Evolutionary conservation across 306 rosid species (phyloP).

Genomic region (Trichosanthes cucumerina): DNA sequence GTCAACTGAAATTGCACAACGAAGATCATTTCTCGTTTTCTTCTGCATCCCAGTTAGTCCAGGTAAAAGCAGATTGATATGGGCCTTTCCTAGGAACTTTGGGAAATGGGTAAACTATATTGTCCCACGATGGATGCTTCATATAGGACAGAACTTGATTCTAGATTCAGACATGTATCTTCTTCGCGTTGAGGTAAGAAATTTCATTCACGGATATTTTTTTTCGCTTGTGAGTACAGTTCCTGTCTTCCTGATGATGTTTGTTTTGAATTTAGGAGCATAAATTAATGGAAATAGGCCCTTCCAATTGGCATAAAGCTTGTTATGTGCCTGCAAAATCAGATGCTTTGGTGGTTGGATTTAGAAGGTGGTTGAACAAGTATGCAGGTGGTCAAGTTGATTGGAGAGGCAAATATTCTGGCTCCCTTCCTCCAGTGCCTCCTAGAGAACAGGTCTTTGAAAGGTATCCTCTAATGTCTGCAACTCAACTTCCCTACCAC

Average conservation of each 20-base stretch:
- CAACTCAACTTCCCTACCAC: background rate
- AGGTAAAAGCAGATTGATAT: conserved; percentile 19
- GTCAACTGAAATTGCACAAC: background rate
- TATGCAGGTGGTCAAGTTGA: conserved; percentile 73
- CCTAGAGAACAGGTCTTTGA: conserved; percentile 77
- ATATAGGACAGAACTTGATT: conserved; percentile 9
- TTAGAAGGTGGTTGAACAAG: conserved; percentile 77
- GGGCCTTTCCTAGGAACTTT: conserved; percentile 18
- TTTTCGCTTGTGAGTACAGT: background rate
- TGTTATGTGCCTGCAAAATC: conserved; percentile 86
- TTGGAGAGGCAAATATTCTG: conserved; percentile 73
- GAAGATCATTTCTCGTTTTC: conserved; percentile 7
- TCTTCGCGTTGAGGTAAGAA: conserved; percentile 8
- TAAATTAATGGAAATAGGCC: conserved; percentile 45
- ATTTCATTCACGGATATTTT: background rate
- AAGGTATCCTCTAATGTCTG: conserved; percentile 35
- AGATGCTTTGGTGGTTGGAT: conserved; percentile 71
- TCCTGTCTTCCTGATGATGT: background rate
- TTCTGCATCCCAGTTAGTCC: conserved; percentile 17
- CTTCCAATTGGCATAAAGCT: conserved; percentile 62
- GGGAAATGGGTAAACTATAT: background rate
- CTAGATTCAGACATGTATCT: conserved; percentile 13
- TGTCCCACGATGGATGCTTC: conserved; percentile 15
- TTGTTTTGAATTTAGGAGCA: conserved; percentile 35
- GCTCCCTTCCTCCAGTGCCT: conserved; percentile 40